Evolutionary conservation across 257 asterid genomes (phyloP).

Genomic region (Echites panduratus): DNA sequence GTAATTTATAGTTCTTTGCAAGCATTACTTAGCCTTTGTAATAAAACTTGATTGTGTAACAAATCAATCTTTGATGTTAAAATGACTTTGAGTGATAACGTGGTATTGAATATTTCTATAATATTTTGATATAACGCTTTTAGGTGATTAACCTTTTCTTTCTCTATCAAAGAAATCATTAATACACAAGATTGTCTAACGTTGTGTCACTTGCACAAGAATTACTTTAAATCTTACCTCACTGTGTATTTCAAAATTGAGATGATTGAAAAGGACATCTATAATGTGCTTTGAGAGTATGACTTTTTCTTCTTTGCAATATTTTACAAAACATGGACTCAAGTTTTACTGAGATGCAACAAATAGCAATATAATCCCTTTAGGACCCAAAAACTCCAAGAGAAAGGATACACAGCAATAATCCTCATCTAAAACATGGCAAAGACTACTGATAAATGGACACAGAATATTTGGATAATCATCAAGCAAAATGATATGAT

Average conservation of each 20-base stretch:
- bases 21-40: neutral
- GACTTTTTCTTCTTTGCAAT: neutral
- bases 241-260: neutral
- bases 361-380: neutral
- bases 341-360: neutral
- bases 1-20: neutral
- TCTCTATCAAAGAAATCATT: neutral
- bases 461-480: neutral
- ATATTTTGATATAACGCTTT: neutral
- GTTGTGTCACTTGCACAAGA: neutral
- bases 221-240: neutral
- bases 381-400: neutral
- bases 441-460: neutral
- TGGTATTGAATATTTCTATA: neutral
- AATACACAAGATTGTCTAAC: neutral
- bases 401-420: neutral
- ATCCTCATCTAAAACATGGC: neutral
- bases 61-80: neutral
- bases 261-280: neutral
- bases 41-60: neutral
- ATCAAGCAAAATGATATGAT: constrained; percentile 20
- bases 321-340: neutral
- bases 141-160: neutral
- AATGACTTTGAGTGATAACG: neutral
- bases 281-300: neutral